These are phyloP conservation scores for Leptomonas pyrrhocoris DNA, from an alignment of 208 protist species.

Conservation along the genomic window DNA sequence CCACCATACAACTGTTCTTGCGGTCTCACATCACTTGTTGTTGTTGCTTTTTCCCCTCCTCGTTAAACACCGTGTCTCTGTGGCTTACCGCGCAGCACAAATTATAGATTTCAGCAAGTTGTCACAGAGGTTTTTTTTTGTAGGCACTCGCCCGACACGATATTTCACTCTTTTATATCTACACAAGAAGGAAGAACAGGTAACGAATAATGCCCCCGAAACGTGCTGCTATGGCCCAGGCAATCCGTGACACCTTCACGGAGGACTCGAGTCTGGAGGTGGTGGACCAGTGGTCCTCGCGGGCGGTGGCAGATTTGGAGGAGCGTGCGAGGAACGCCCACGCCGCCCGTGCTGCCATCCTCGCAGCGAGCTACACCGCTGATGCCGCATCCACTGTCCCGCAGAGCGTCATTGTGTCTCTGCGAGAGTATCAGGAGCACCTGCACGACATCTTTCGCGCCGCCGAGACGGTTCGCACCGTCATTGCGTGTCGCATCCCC, in stretches of 20 bases:
- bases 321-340: constrained; percentile 25
- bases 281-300: constrained; percentile 56
- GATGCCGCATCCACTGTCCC: constrained; percentile 34
- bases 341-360: constrained; percentile 23
- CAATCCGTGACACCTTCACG: constrained; percentile 62
- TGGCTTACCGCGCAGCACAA: not conserved
- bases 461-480: constrained; percentile 65
- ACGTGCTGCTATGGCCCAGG: constrained; percentile 54
- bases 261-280: constrained; percentile 51
- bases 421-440: constrained; percentile 57
- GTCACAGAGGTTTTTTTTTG: not conserved
- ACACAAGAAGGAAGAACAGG: not conserved
- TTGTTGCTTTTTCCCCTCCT: too few species aligned
- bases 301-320: constrained; percentile 39
- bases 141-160: too few species aligned
- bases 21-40: too few species aligned
- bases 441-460: constrained; percentile 44
- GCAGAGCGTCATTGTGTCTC: constrained; percentile 31
- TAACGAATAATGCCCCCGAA: constrained; percentile 54
- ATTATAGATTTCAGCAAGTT: not conserved
- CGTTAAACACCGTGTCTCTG: too few species aligned
- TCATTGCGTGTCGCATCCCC: constrained; percentile 76
- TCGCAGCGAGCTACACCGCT: constrained; percentile 20
- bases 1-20: too few species aligned
- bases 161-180: too few species aligned